A percentile compares a stretch with the other conserved stretches of the same genome.
Evolutionary conservation across 1,284 basidiomycete species (phyloP).

Genomic region (Trichosporon asahii): DNA sequence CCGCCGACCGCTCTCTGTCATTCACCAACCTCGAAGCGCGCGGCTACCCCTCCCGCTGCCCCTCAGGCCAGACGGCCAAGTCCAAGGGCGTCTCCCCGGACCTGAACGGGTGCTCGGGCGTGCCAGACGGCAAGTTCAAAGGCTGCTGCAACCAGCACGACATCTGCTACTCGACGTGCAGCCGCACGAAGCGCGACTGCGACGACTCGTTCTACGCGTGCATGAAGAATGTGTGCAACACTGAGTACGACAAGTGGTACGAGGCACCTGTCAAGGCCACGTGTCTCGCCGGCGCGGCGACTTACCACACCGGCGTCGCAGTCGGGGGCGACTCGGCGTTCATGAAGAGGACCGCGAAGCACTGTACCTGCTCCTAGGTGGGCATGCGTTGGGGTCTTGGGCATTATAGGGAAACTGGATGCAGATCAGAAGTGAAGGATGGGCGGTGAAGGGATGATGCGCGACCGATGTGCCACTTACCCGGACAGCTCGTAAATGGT

Average conservation of each 20-base stretch:
- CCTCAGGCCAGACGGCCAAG: background rate
- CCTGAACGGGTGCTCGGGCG: conserved; percentile 3
- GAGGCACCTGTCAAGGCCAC: background rate
- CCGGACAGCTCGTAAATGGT: too few species aligned
- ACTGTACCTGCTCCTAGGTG: conserved; percentile 9
- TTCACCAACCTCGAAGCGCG: background rate
- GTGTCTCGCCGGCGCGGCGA: background rate
- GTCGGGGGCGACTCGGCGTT: background rate
- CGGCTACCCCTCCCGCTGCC: background rate
- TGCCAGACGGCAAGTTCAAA: conserved; percentile 10
- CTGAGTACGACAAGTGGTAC: background rate
- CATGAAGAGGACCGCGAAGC: background rate
- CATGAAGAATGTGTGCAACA: conserved; percentile 3
- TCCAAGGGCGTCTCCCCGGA: background rate
- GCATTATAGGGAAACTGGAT: too few species aligned
- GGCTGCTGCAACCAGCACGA: conserved; percentile 11
- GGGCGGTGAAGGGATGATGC: too few species aligned
- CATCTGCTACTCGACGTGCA: conserved; percentile 9
- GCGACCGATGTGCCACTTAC: too few species aligned
- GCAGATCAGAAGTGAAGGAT: too few species aligned
- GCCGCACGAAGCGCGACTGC: conserved; percentile 4
- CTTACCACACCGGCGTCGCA: background rate
- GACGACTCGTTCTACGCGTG: background rate
- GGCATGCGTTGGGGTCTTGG: too few species aligned
- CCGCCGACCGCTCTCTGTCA: background rate